Conservation (phyloP, 1,284 basidiomycete genomes). For the Afroboletus lepidellus region DNA sequence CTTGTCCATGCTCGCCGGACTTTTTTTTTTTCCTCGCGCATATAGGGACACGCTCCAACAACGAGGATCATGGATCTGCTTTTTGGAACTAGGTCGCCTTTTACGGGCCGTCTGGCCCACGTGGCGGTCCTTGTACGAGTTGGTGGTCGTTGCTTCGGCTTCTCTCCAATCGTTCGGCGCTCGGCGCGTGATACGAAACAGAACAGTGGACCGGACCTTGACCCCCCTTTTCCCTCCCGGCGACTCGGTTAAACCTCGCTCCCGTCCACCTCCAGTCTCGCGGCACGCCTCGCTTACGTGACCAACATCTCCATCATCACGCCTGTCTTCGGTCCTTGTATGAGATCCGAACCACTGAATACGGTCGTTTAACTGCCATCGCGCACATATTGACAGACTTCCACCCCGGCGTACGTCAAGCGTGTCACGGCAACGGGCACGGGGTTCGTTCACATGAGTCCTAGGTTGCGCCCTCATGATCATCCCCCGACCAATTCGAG, state of each 20-base stretch:
- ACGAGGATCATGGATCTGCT: slow-evolving; percentile 15
- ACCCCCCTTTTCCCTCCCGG: slow-evolving; percentile 4
- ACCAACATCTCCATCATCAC: neutral
- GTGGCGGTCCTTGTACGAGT: neutral
- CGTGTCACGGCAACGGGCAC: no score
- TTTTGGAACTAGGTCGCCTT: neutral
- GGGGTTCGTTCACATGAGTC: no score
- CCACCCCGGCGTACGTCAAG: no score
- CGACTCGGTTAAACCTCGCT: slow-evolving; percentile 12
- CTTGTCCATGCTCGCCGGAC: neutral
- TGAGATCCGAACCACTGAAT: slow-evolving; percentile 18
- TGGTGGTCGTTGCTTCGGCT: neutral
- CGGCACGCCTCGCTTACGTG: slow-evolving; percentile 14
- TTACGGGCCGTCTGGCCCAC: slow-evolving; percentile 1
- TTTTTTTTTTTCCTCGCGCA: neutral
- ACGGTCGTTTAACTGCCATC: no score
- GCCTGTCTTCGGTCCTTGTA: neutral
- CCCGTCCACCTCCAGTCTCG: slow-evolving; percentile 7
- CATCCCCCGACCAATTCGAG: no score
- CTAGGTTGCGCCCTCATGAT: no score
- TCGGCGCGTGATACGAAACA: slow-evolving; percentile 5
- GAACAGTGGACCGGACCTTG: slow-evolving; percentile 1
- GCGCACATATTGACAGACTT: no score
- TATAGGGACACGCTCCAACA: slow-evolving; percentile 15
- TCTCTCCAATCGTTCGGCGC: slow-evolving; percentile 2